Base-by-base conservation (phyloP, 176 grass and related monocot species). In the Guadua angustifolia region DNA sequence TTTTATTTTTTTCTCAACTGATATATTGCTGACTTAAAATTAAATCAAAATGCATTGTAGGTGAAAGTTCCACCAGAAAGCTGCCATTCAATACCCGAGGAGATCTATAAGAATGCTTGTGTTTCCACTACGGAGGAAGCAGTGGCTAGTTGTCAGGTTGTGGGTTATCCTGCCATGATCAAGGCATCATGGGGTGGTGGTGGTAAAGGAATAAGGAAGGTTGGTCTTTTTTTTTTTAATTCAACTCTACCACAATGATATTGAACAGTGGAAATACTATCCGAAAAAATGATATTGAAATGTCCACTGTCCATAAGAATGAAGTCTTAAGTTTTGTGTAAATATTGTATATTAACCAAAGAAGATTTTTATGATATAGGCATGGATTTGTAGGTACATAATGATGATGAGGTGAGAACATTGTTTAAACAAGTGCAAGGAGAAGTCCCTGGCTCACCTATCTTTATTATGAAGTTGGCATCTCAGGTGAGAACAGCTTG, bases 391-490 rank as follows among this genome's bases (percentile, higher is more conserved):
- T 84, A 99, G 97, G 97, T 99, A 50, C 91, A 99, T 79, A 99
- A 96, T 64, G 93, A 99, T 91, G 97, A 99, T 89, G 93, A 99
- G 76, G 97, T 96, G 61, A 90, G 93, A 88, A 84, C 89, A 78
- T 81, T 99, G 80, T 99, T 99, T 88, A 99, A 96, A 75, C 97
- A 99, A 92, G 97, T 99, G 46, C 97, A 99, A 89, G 97, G 97
- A 68, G 97, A 99, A 92, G 97, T 99, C 81, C 97, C 97, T 36
- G 93, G 97, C 59, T 99, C 97, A 7, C 97, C 97, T 86, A 99
- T 99, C 83, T 99, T 99, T 81, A 99, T 99, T 81, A 99, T 99
- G 97, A 99, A 99, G 77, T 80, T 99, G 77, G 97, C 97, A 90
- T 94, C 97, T 75, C 93, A 99, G 93, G 97, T 99, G 82, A 88